These are phyloP conservation scores for Draba incana DNA, from an alignment of 345 rosid species.

Conservation along the genomic window DNA sequence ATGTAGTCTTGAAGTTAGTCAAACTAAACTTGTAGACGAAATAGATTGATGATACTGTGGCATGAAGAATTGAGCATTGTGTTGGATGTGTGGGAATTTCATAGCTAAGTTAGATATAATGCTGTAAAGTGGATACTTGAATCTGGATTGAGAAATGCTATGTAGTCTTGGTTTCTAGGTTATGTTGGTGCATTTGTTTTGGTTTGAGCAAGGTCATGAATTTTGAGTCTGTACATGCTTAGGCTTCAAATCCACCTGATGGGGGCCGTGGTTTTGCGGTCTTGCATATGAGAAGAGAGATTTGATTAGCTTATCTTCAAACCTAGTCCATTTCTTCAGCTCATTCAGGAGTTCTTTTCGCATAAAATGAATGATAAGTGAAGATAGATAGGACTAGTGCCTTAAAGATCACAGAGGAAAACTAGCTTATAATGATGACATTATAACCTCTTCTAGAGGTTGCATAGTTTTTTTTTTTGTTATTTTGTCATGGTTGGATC, in stretches of 20 bases:
- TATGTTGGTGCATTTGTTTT: conserved; percentile 15
- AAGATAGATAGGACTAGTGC: conserved; percentile 1
- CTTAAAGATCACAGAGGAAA: background rate
- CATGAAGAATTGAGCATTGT: conserved; percentile 3
- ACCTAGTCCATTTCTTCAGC: background rate
- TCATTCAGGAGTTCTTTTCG: background rate
- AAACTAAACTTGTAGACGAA: conserved; percentile 4
- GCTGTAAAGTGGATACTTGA: background rate
- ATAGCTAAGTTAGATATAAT: conserved; percentile 13
- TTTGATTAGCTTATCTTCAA: background rate
- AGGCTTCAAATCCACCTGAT: background rate
- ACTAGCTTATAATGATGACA: conserved; percentile 10
- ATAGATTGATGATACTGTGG: conserved; percentile 11
- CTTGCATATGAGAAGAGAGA: background rate
- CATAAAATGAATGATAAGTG: background rate
- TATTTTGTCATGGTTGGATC: conserved; percentile 14
- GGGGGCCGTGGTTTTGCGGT: background rate
- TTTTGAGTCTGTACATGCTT: conserved; percentile 3
- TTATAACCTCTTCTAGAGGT: background rate
- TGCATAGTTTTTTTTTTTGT: background rate
- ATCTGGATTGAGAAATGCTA: background rate
- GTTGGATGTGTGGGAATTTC: conserved; percentile 6
- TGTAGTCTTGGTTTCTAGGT: conserved; percentile 16
- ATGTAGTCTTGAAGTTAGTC: conserved; percentile 5
- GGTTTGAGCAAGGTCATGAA: background rate